Percentiles rank a stretch among this genome's conserved stretches.
Conservation (phyloP, 2,329 filamentous ascomycete genomes). For the Rachicladosporium sp. region DNA sequence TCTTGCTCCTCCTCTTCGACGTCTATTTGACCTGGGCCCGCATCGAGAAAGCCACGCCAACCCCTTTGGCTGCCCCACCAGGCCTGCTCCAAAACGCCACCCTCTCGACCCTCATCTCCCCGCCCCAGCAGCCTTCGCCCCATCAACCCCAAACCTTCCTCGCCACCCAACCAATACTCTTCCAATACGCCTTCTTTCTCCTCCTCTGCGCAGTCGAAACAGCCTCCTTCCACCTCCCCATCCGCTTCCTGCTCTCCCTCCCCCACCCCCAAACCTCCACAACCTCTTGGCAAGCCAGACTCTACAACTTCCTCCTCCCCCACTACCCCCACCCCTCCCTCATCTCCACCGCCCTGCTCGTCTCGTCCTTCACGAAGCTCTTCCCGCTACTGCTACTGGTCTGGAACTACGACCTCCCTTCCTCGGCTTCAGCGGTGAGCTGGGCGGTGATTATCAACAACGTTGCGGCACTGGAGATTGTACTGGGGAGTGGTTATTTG, state of each 20-base stretch:
- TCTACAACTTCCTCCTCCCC: slow-evolving; percentile 39
- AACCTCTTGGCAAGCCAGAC: no score
- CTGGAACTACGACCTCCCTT: slow-evolving; percentile 86
- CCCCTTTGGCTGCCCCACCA: slow-evolving; percentile 18
- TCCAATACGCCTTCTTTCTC: slow-evolving; percentile 47
- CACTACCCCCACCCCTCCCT: slow-evolving; percentile 63
- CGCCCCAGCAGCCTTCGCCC: slow-evolving; percentile 10
- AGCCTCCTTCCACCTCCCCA: slow-evolving; percentile 75
- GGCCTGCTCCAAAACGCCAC: slow-evolving; percentile 53
- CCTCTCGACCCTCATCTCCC: slow-evolving; percentile 2
- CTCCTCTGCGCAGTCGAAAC: slow-evolving; percentile 73
- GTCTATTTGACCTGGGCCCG: slow-evolving; percentile 97
- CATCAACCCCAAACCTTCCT: slow-evolving; percentile 19
- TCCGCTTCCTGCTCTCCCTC: slow-evolving; percentile 60
- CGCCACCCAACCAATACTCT: slow-evolving; percentile 34
- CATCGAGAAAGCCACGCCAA: slow-evolving; percentile 69
- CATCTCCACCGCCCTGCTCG: slow-evolving; percentile 65
- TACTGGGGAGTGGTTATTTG: slow-evolving; percentile 80
- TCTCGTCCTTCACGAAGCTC: slow-evolving; percentile 75
- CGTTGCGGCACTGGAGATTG: slow-evolving; percentile 81
- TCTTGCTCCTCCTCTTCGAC: slow-evolving; percentile 87
- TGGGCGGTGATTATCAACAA: slow-evolving; percentile 94
- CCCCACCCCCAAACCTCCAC: slow-evolving; percentile 33
- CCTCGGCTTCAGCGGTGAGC: slow-evolving; percentile 60
- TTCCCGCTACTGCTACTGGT: slow-evolving; percentile 95